Evolutionary conservation across 148 eudicot genomes (phyloP).

Genomic region (Fagopyrum esculentum): DNA sequence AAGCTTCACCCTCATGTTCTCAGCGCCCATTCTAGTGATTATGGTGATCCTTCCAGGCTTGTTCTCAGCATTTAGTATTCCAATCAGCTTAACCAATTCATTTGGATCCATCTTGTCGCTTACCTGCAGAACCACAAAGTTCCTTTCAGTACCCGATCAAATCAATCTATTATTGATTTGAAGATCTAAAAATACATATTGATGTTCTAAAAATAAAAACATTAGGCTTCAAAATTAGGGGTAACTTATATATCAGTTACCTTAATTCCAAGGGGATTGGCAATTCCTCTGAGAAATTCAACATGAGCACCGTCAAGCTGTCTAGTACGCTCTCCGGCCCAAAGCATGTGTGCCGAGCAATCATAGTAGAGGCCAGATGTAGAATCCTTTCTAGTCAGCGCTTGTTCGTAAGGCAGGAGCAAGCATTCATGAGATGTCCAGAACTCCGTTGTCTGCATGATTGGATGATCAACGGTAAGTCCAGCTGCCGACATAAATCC

Average conservation of each 20-base stretch:
- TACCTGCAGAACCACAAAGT: constrained; percentile 38
- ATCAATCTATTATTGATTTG: too few species aligned
- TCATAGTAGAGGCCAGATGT: constrained; percentile 81
- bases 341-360: constrained; percentile 84
- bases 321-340: constrained; percentile 93
- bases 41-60: constrained; percentile 85
- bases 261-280: constrained; percentile 93
- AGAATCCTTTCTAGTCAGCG: constrained; percentile 80
- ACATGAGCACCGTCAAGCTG: constrained; percentile 94
- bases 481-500: constrained; percentile 97
- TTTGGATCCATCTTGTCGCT: constrained; percentile 91
- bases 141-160: too few species aligned
- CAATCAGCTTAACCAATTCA: constrained; percentile 79
- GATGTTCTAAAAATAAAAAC: too few species aligned
- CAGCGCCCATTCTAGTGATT: constrained; percentile 90
- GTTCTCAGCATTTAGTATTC: constrained; percentile 74
- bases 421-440: constrained; percentile 96
- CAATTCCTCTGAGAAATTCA: constrained; percentile 82
- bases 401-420: constrained; percentile 79
- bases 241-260: constrained; percentile 21
- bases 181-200: too few species aligned
- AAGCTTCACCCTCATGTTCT: constrained; percentile 95
- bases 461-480: constrained; percentile 73
- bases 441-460: constrained; percentile 79
- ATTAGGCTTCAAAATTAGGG: too few species aligned